phyloP scores from a whole-genome alignment of 805 yeast species.

The Myxozyma vanderwaltii region DNA sequence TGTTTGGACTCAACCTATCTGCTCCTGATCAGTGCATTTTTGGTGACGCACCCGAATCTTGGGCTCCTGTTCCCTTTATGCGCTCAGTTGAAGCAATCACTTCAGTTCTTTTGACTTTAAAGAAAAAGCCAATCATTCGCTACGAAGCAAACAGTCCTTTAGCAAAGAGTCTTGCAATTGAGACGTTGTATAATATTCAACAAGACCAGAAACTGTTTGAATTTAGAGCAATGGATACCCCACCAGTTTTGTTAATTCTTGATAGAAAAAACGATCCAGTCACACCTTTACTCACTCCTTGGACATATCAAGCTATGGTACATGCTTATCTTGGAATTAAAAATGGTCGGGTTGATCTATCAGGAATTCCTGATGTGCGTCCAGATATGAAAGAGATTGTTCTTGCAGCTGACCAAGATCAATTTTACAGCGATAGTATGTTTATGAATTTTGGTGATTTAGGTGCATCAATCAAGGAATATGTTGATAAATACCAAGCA shows the following conservation, averaged over 20 bases:
- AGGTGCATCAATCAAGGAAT: slow-evolving; percentile 81
- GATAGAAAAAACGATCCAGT: slow-evolving; percentile 90
- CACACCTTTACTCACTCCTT: slow-evolving; percentile 88
- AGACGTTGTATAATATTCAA: slow-evolving; percentile 42
- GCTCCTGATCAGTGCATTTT: slow-evolving; percentile 41
- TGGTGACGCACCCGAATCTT: slow-evolving; percentile 47
- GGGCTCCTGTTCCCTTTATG: slow-evolving; percentile 53
- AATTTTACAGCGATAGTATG: slow-evolving; percentile 78
- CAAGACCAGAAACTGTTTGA: slow-evolving; percentile 62
- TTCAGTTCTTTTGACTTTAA: slow-evolving; percentile 69
- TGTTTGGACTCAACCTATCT: slow-evolving; percentile 54
- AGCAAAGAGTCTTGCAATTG: slow-evolving; percentile 69
- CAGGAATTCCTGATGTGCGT: slow-evolving; percentile 56
- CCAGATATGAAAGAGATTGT: slow-evolving; percentile 66
- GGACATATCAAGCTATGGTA: slow-evolving; percentile 99
- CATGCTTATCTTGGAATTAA: slow-evolving; percentile 85
- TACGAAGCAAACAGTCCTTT: slow-evolving; percentile 70
- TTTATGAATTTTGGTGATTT: slow-evolving; percentile 91
- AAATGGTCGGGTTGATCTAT: slow-evolving; percentile 75
- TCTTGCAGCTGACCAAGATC: slow-evolving; percentile 68
- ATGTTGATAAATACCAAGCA: slow-evolving; percentile 77
- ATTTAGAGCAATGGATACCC: slow-evolving; percentile 60
- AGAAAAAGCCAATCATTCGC: slow-evolving; percentile 74
- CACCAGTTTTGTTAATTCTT: slow-evolving; percentile 72
- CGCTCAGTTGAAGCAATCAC: slow-evolving; percentile 50